Percentiles rank a stretch among this genome's conserved stretches.
Evolutionary conservation across 306 rosid species (phyloP).

Genomic region (Prunus salicina): DNA sequence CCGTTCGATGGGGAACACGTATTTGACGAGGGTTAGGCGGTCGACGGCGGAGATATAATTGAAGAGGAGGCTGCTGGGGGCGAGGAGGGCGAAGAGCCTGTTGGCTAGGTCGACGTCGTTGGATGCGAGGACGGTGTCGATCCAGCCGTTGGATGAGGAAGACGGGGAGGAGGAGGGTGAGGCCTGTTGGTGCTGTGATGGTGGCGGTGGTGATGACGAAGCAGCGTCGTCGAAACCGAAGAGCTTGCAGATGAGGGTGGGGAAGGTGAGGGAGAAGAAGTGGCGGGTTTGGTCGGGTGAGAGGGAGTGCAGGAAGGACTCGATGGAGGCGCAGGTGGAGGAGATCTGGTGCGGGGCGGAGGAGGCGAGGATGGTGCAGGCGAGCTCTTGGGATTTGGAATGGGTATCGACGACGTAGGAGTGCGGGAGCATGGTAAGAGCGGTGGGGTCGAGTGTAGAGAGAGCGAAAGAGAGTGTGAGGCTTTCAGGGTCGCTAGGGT

Average conservation of each 20-base stretch:
- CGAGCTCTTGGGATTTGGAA: conserved; percentile 69
- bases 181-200: conserved; percentile 8
- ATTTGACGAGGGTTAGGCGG: conserved; percentile 67
- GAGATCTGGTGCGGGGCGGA: conserved; percentile 51
- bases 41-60: conserved; percentile 61
- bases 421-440: conserved; percentile 61
- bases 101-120: conserved; percentile 44
- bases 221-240: conserved; percentile 64
- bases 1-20: conserved; percentile 76
- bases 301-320: conserved; percentile 61
- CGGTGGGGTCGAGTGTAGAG: neutral
- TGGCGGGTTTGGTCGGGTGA: conserved; percentile 86
- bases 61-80: conserved; percentile 59
- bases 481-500: conserved; percentile 6
- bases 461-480: conserved; percentile 1
- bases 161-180: conserved; percentile 9
- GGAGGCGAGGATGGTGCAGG: conserved; percentile 52
- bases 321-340: conserved; percentile 63
- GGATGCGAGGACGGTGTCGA: conserved; percentile 43
- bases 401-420: conserved; percentile 65
- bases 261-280: conserved; percentile 89
- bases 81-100: conserved; percentile 55
- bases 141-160: conserved; percentile 60
- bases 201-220: conserved; percentile 11
- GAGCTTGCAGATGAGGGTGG: conserved; percentile 77